These are phyloP conservation scores for Phytophthora brassicae DNA, from an alignment of 352 stramenopile species.

Conservation along the genomic window DNA sequence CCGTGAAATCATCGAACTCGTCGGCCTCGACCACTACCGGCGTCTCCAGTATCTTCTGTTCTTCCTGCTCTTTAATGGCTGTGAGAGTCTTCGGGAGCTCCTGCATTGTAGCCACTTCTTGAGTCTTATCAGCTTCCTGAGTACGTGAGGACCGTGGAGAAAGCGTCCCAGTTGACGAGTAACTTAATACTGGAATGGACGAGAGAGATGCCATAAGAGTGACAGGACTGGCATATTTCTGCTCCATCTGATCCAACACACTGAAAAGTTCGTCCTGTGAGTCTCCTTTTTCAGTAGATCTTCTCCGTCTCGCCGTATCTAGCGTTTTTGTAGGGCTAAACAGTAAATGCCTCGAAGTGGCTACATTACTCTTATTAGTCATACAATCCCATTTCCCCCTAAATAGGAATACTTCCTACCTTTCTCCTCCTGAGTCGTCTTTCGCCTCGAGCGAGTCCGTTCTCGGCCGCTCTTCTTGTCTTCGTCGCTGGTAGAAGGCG, in stretches of 20 bases:
- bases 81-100: not conserved
- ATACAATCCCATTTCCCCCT: not conserved
- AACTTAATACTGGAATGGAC: constrained; percentile 6
- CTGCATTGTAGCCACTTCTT: constrained; percentile 7
- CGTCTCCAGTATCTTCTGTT: constrained; percentile 11
- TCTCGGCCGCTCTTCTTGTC: constrained; percentile 8
- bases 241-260: constrained; percentile 64
- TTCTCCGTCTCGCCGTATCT: constrained; percentile 8
- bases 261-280: constrained; percentile 63
- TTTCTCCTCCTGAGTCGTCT: constrained; percentile 23
- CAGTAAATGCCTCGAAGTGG: constrained; percentile 48
- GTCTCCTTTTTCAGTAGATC: constrained; percentile 30
- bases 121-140: constrained; percentile 12
- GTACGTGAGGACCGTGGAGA: constrained; percentile 18
- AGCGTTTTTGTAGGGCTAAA: constrained; percentile 35
- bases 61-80: constrained; percentile 11
- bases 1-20: constrained; percentile 68
- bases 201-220: constrained; percentile 4
- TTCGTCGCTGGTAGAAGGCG: constrained; percentile 22
- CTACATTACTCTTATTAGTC: constrained; percentile 12
- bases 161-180: constrained; percentile 26
- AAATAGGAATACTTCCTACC: constrained; percentile 14
- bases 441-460: constrained; percentile 2
- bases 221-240: constrained; percentile 53
- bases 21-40: constrained; percentile 34